phyloP scores from a whole-genome alignment of 345 rosid genomes.

The Bruguiera parviflora region DNA sequence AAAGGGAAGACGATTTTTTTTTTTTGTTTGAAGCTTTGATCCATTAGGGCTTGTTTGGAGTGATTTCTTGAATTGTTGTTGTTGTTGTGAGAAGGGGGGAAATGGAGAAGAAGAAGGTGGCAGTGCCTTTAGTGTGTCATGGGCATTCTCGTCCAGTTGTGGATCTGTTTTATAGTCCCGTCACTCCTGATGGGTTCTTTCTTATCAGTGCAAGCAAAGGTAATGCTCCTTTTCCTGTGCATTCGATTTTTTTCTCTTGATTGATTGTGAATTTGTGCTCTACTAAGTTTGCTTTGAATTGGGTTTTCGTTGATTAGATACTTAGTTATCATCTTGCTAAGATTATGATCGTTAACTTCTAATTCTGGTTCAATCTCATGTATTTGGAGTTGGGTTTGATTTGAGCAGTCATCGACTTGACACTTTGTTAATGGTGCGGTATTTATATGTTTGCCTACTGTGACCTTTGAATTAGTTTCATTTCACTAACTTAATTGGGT shows the following conservation, averaged over 20 bases:
- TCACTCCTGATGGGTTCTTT: conserved; percentile 71
- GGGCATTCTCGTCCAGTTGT: conserved; percentile 79
- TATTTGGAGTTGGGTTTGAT: not conserved
- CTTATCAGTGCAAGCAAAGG: conserved; percentile 78
- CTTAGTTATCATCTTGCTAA: not conserved
- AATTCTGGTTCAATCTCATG: not conserved
- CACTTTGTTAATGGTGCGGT: too few relatives aligned
- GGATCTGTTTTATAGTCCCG: conserved; percentile 63
- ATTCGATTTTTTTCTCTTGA: not conserved
- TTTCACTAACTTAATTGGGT: too few relatives aligned
- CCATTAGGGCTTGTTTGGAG: conserved; percentile 2
- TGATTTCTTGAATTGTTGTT: conserved; percentile 1
- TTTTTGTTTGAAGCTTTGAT: conserved; percentile 5
- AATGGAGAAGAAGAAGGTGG: conserved; percentile 46
- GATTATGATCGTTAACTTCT: not conserved
- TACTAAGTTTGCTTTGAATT: not conserved
- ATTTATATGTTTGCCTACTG: too few relatives aligned
- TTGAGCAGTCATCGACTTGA: too few relatives aligned
- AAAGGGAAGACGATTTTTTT: not conserved
- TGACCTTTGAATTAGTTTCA: too few relatives aligned
- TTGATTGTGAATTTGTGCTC: not conserved
- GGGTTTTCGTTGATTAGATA: not conserved
- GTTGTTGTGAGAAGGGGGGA: not conserved
- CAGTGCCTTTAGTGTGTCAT: conserved; percentile 64
- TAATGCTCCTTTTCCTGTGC: conserved; percentile 10